phyloP scores from a whole-genome alignment of 2,329 filamentous ascomycete genomes.

The Colletotrichum sublineola region DNA sequence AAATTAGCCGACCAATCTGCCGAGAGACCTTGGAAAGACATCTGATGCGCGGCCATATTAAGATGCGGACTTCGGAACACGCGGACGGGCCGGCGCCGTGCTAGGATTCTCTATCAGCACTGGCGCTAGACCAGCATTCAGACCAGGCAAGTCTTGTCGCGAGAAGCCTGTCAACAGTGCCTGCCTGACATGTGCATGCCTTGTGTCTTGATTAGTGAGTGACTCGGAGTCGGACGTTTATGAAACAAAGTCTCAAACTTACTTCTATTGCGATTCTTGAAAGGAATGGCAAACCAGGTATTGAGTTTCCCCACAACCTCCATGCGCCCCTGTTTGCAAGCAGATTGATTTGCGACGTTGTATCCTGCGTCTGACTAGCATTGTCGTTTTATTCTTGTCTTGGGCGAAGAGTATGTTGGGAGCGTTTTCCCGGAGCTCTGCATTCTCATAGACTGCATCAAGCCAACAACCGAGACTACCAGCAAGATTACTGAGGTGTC shows the following conservation, averaged over 20 bases:
- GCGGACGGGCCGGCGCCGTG: slow-evolving; percentile 14
- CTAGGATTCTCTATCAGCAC: not conserved
- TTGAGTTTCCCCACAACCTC: slow-evolving; percentile 13
- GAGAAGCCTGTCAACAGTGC: not conserved
- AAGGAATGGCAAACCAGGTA: not conserved
- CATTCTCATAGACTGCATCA: not conserved
- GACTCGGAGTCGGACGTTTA: not conserved
- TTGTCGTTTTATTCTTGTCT: not conserved
- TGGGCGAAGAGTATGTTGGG: not conserved
- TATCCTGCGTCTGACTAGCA: not conserved
- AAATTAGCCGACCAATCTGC: not conserved
- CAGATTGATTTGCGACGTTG: slow-evolving; percentile 9
- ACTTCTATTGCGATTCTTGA: not conserved
- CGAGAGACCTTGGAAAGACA: not conserved
- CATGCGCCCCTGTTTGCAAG: not conserved
- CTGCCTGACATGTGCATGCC: no score
- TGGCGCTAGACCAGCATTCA: slow-evolving; percentile 7
- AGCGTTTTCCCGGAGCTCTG: not conserved
- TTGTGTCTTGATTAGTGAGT: not conserved
- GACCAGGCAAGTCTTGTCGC: not conserved
- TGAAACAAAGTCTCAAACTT: not conserved
- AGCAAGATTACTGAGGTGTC: no score
- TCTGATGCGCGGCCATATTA: not conserved
- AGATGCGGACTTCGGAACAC: not conserved
- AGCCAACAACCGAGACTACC: not conserved